A percentile compares a stretch with the other conserved stretches of the same genome.
Evolutionary conservation across 768 basidiomycete species (phyloP).

Genomic region (Hygrophorus pudorinus): DNA sequence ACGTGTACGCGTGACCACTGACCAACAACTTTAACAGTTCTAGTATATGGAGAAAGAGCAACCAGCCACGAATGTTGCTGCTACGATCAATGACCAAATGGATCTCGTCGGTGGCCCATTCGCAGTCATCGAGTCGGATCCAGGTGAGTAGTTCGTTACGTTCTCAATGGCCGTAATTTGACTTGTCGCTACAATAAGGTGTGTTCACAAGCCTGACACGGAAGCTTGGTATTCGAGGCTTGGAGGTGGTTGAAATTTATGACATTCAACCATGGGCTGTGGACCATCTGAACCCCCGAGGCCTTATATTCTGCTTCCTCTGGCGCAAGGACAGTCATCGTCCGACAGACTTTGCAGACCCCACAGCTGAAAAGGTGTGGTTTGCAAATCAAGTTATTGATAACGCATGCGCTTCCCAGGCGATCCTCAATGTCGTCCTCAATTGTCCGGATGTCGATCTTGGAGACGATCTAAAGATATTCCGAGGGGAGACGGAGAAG

Average conservation of each 20-base stretch:
- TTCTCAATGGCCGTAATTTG: constrained; percentile 2
- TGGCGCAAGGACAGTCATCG: constrained; percentile 42
- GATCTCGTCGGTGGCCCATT: constrained; percentile 57
- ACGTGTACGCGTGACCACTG: no score
- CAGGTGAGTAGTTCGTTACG: constrained; percentile 22
- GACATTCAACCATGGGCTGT: constrained; percentile 56
- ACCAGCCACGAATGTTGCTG: no score
- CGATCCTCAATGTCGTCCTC: no score
- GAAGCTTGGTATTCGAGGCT: constrained; percentile 38
- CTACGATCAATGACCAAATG: no score
- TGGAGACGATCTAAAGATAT: no score
- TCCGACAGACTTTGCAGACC: constrained; percentile 38
- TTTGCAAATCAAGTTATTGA: constrained; percentile 61
- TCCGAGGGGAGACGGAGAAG: constrained; percentile 37
- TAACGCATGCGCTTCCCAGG: no score
- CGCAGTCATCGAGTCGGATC: constrained; percentile 51
- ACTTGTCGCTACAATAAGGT: constrained; percentile 20
- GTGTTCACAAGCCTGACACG: constrained; percentile 52
- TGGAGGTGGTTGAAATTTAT: constrained; percentile 51
- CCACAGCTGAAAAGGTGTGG: constrained; percentile 49
- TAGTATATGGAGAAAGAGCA: no score
- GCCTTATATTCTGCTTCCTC: constrained; percentile 55
- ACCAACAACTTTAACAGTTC: no score
- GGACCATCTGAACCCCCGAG: constrained; percentile 48
- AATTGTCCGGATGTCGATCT: no score